A percentile compares a stretch with the other conserved stretches of the same genome.
These are phyloP conservation scores for Acorus gramineus DNA, from an alignment of 106 monocot species.

Conservation along the genomic window DNA sequence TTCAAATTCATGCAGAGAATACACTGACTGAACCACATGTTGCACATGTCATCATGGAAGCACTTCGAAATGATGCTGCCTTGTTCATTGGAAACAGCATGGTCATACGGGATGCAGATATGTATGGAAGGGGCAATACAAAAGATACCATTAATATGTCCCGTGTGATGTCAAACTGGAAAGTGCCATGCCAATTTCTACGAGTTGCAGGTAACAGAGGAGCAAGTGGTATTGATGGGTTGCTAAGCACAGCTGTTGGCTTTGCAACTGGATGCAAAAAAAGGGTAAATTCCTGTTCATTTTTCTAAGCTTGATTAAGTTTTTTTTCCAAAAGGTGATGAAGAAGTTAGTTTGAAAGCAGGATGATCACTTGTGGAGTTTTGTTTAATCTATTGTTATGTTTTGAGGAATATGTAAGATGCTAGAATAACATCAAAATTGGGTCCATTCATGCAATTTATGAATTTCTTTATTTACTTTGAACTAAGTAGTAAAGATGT, in stretches of 20 bases:
- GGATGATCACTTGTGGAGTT: no score
- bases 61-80: conserved; percentile 37
- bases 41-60: conserved; percentile 47
- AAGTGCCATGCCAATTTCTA: conserved; percentile 34
- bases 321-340: no score
- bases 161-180: conserved; percentile 5
- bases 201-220: conserved; percentile 81
- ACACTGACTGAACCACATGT: conserved; percentile 82
- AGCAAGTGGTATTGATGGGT: conserved; percentile 96
- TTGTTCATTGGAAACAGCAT: conserved; percentile 96
- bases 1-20: conserved; percentile 53
- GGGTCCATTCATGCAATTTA: no score
- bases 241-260: conserved; percentile 82
- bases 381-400: no score
- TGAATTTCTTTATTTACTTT: no score
- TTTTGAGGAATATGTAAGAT: no score
- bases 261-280: conserved; percentile 74
- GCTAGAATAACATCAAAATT: no score
- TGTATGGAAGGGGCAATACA: conserved; percentile 64
- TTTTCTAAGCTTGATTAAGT: neutral
- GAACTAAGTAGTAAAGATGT: no score
- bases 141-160: conserved; percentile 9
- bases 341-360: no score
- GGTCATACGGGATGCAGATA: conserved; percentile 79
- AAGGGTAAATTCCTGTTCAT: conserved; percentile 31